Conservation (phyloP, 768 basidiomycete genomes). For the Paxillus involutus region DNA sequence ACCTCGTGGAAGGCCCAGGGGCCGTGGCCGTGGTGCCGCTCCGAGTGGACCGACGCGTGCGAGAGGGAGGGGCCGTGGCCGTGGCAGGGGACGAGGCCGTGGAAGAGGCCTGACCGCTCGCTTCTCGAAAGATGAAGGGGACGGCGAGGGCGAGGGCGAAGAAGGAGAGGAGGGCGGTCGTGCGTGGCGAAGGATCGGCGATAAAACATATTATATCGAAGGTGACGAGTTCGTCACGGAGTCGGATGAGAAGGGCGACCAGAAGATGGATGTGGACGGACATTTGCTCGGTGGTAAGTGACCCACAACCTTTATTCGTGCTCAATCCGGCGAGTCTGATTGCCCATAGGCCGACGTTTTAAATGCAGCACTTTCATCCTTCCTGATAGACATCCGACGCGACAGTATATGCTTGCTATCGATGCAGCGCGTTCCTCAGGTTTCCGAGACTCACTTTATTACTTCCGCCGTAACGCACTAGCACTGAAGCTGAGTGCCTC, state of each 20-base stretch:
- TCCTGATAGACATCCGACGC: slow-evolving; percentile 78
- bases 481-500: slow-evolving; percentile 90
- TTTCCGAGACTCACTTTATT: slow-evolving; percentile 96
- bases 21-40: slow-evolving; percentile 34
- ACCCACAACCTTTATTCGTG: slow-evolving; percentile 3
- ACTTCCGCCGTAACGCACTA: slow-evolving; percentile 88
- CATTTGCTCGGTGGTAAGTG: slow-evolving; percentile 78
- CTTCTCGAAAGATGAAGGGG: slow-evolving; percentile 34
- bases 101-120: slow-evolving; percentile 31
- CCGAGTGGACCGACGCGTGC: slow-evolving; percentile 33
- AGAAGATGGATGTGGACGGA: slow-evolving; percentile 87
- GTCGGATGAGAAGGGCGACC: slow-evolving; percentile 83
- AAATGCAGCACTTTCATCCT: slow-evolving; percentile 89
- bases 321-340: background rate
- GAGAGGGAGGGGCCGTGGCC: slow-evolving; percentile 36
- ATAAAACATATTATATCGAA: slow-evolving; percentile 73
- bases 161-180: slow-evolving; percentile 51
- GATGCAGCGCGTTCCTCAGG: slow-evolving; percentile 96
- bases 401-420: slow-evolving; percentile 93
- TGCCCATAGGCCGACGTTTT: slow-evolving; percentile 70
- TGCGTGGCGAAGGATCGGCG: slow-evolving; percentile 73
- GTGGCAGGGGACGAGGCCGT: slow-evolving; percentile 42
- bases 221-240: slow-evolving; percentile 88
- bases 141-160: slow-evolving; percentile 37
- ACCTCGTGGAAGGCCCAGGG: slow-evolving; percentile 38